Base-by-base conservation (phyloP, 306 rosid genomes). In the Lotus japonicus region DNA sequence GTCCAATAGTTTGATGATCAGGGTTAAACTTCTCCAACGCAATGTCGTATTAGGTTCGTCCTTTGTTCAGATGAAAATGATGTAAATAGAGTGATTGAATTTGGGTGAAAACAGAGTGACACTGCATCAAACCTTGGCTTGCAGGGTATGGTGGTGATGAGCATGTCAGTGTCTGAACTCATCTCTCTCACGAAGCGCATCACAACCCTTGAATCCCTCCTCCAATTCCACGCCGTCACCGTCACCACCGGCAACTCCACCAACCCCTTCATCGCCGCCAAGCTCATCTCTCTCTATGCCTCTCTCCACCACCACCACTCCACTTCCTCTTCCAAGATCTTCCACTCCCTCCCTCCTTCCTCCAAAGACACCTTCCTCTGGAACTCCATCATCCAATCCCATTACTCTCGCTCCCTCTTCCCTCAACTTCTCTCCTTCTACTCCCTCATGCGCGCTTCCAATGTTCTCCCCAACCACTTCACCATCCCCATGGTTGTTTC, bases 331-430 rank as follows among this genome's bases (percentile, higher is more conserved):
- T 72, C 53, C 17, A 78, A 85, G 55, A 39, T 89, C 44, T 57
- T 51, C 60, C 71, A 86, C 9, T 88, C 85, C 53, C 61, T n/a
- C 39, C 80, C 80, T 2, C 80, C 81, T 73, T 69, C 64, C 52
- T 81, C 69, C 23, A 83, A 80, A 64, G 94, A 86, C 31, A 68
- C 52, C 46, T 88, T 91, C 68, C 77, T 87, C 60, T 83, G 89
- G 91, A 88, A 91, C 74, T 91, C 97, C 43, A 63, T 88, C n/a
- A 78, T 88, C 77, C 83, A 86, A 75, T 77, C 91, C 71, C 87
- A 84, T n/a, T 88, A 84, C 76, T 84, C 88, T 15, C 83, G 80
- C 67, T 85, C 79, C 26, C 44, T 58, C 60, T 83, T 52, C 73
- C 17, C 48, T 0, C 74, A 69, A 5, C 75, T 87, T 63, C 82